Percentiles rank a stretch among this genome's conserved stretches.
These are phyloP conservation scores for Fusarium poae DNA, from an alignment of 2,329 filamentous ascomycete genomes.

Conservation along the genomic window DNA sequence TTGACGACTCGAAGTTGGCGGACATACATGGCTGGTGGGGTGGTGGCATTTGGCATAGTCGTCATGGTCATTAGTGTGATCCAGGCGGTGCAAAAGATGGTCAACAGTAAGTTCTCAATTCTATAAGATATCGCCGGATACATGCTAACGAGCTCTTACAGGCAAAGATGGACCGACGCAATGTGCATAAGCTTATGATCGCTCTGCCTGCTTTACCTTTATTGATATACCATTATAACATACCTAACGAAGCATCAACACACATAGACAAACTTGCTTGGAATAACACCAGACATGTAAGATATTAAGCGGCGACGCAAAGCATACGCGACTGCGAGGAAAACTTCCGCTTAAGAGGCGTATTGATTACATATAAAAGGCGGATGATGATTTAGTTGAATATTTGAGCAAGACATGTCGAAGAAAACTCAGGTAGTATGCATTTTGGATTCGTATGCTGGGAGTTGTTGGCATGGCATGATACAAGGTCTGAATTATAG, in stretches of 20 bases:
- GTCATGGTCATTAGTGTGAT: constrained; percentile 87
- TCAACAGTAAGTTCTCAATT: constrained; percentile 56
- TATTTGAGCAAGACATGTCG: constrained; percentile 8
- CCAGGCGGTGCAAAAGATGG: constrained; percentile 78
- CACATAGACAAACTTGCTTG: constrained; percentile 35
- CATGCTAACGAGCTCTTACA: constrained; percentile 35
- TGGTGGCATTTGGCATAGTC: constrained; percentile 81
- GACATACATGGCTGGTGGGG: constrained; percentile 77
- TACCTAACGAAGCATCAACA: constrained; percentile 29
- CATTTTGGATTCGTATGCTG: constrained; percentile 8
- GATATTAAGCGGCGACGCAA: constrained; percentile 16
- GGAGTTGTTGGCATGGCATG: constrained; percentile 28
- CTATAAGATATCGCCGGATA: background rate
- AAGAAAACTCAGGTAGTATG: constrained; percentile 2
- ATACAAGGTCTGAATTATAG: constrained; percentile 14
- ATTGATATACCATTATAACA: constrained; percentile 24
- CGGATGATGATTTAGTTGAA: constrained; percentile 12
- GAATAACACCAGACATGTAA: constrained; percentile 21
- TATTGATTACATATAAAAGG: constrained; percentile 32
- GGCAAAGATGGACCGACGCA: constrained; percentile 47
- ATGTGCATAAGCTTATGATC: constrained; percentile 39
- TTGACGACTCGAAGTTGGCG: constrained; percentile 82
- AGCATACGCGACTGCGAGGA: constrained; percentile 12
- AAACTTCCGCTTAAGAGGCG: background rate
- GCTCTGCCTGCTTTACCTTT: constrained; percentile 14